Base-by-base conservation (phyloP, 2,329 filamentous ascomycete genomes). In the Chaetomium sp. region DNA sequence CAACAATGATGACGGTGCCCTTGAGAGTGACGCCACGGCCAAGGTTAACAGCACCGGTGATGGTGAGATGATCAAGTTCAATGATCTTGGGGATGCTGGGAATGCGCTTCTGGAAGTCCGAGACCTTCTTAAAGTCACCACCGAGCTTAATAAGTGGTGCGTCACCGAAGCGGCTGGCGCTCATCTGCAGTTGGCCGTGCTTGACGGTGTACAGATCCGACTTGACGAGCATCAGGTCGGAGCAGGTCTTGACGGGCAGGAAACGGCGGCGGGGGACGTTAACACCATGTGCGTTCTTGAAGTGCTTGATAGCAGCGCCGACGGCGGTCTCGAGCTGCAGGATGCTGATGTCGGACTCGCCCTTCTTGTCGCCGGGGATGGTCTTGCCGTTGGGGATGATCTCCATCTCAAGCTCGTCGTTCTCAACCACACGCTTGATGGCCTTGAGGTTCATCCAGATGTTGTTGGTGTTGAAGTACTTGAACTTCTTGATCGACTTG, bases 401-500 rank as follows among this genome's bases (percentile, higher is more conserved):
- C 79, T 99, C 94, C 89, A 99, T 95, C 77, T 91, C 89, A 53
- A 99, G 86, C 80, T 97, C 92, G 73, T 96, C 90, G 75, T 95
- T 91, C 84, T 97, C 94, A 6, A 99, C 94, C 53, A 99, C 91
- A 59, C 94, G 91, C 87, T 97, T 97, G 77, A 99, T 88, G 65
- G 94, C 94, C 72, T 89, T 86, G 67, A 96, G 82, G 79, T 96
- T 96, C 82, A 99, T 88, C 94, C 94, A 99, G 77, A 99, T 96
- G 84, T 99, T 99, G 88, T 99, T 99, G 76, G 94, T 99, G 85
- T 99, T 99, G 87, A 99, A 99, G 86, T 99, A 99, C 84, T 95
- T 96, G 88, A 99, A 99, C 84, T 99, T 99, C 87, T 99, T 99
- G 82, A 99, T 99, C 49, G 91, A 96, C 86, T 99, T 99, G 89